Conservation (phyloP, 1,284 basidiomycete species). For the Gymnopus androsaceus region DNA sequence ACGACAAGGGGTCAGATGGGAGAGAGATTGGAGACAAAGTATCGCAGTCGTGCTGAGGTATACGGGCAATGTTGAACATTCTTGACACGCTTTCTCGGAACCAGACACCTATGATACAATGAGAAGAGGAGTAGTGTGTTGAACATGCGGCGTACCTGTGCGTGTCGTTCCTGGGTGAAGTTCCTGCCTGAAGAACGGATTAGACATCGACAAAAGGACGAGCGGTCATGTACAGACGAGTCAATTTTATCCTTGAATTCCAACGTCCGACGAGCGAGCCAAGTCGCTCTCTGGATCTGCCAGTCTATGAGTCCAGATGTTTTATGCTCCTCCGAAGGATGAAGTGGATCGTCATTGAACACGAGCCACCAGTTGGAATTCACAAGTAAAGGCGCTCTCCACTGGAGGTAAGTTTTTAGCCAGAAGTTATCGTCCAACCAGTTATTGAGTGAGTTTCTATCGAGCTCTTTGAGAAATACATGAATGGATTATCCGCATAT, state of each 20-base stretch:
- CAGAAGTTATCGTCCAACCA: conserved; percentile 98
- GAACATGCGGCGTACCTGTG: conserved; percentile 45
- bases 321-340: conserved; percentile 38
- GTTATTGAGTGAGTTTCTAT: conserved; percentile 84
- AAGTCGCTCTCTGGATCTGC: conserved; percentile 87
- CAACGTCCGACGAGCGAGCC: conserved; percentile 77
- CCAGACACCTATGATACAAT: conserved; percentile 58
- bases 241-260: conserved; percentile 78
- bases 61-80: conserved; percentile 78
- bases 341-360: conserved; percentile 65
- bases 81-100: conserved; percentile 57
- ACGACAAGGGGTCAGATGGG: conserved; percentile 48
- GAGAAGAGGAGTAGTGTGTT: neutral
- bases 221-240: conserved; percentile 43
- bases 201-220: conserved; percentile 3
- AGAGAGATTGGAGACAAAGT: conserved; percentile 53
- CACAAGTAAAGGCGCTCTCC: conserved; percentile 83
- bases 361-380: conserved; percentile 99
- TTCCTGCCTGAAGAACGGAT: conserved; percentile 46
- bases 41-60: conserved; percentile 71
- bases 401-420: conserved; percentile 90
- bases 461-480: conserved; percentile 63
- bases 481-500: conserved; percentile 7
- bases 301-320: conserved; percentile 63
- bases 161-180: conserved; percentile 57